These are phyloP conservation scores for Candida dajiaensis DNA, from an alignment of 805 yeast species.

Conservation along the genomic window DNA sequence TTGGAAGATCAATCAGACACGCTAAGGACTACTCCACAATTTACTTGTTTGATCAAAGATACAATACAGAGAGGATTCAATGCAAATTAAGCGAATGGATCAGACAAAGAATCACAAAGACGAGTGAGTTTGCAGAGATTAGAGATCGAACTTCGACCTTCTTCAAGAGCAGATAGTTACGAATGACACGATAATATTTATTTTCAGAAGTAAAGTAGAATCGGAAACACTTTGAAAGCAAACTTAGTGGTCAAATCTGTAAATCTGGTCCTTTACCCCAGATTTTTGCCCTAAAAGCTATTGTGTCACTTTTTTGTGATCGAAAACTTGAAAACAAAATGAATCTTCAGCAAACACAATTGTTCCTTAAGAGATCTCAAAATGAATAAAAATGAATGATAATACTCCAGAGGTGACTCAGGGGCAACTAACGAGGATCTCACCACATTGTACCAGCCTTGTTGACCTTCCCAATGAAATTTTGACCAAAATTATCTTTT, in stretches of 20 bases:
- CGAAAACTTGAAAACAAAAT: neutral
- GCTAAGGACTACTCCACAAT: constrained; percentile 74
- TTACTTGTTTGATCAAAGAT: constrained; percentile 65
- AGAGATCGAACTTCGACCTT: constrained; percentile 18
- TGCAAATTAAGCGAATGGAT: constrained; percentile 74
- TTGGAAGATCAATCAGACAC: constrained; percentile 89
- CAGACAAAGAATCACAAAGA: constrained; percentile 30
- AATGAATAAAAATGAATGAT: neutral
- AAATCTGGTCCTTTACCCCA: no score
- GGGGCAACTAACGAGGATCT: neutral
- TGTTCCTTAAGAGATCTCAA: neutral
- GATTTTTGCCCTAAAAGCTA: neutral
- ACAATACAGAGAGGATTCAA: constrained; percentile 38
- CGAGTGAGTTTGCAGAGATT: constrained; percentile 13
- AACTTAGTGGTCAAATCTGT: neutral
- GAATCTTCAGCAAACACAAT: neutral
- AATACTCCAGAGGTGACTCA: neutral
- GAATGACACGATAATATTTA: neutral
- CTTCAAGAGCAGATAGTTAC: constrained; percentile 7
- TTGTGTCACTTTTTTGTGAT: neutral
- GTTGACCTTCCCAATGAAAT: constrained; percentile 15
- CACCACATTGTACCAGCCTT: neutral
- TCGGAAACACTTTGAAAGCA: neutral
- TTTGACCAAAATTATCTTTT: constrained; percentile 7
- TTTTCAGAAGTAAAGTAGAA: neutral